Conservation (phyloP, 1,139 yeast species). For the Taiozyma sp. region DNA sequence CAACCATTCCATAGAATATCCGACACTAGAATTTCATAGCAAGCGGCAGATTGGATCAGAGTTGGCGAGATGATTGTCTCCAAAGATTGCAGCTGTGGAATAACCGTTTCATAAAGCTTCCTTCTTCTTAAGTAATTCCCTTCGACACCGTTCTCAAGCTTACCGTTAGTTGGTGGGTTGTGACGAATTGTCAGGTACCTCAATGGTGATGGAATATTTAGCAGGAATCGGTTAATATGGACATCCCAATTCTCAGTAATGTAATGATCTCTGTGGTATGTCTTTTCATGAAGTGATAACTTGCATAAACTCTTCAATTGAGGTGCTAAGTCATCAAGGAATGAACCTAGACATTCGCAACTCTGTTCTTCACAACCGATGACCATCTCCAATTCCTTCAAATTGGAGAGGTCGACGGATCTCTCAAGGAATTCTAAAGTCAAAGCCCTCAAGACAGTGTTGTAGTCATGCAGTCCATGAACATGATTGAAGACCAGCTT, state of each 20-base stretch:
- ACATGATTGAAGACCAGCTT: conserved; percentile 34
- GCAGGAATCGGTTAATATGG: conserved; percentile 39
- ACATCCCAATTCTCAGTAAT: conserved; percentile 56
- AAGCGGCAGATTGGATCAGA: conserved; percentile 51
- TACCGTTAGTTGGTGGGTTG: conserved; percentile 44
- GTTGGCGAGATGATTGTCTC: conserved; percentile 51
- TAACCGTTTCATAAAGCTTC: conserved; percentile 40
- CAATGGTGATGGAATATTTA: conserved; percentile 32
- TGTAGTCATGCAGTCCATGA: conserved; percentile 37
- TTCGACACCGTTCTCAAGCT: conserved; percentile 55
- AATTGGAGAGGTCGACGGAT: conserved; percentile 26
- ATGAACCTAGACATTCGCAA: conserved; percentile 42
- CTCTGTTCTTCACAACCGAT: conserved; percentile 40
- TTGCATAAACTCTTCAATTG: conserved; percentile 27
- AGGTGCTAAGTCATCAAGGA: conserved; percentile 31
- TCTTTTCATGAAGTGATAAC: conserved; percentile 45
- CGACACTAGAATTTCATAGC: conserved; percentile 67
- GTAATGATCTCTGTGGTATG: conserved; percentile 41
- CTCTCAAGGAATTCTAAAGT: conserved; percentile 24
- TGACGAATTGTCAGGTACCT: conserved; percentile 44
- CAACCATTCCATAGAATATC: conserved; percentile 77
- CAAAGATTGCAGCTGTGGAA: conserved; percentile 42
- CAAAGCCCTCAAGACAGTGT: conserved; percentile 27
- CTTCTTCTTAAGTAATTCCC: conserved; percentile 65
- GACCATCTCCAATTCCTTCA: conserved; percentile 35